Evolutionary conservation across 1,284 basidiomycete genomes (phyloP).

Genomic region (Tranzscheliella williamsii): DNA sequence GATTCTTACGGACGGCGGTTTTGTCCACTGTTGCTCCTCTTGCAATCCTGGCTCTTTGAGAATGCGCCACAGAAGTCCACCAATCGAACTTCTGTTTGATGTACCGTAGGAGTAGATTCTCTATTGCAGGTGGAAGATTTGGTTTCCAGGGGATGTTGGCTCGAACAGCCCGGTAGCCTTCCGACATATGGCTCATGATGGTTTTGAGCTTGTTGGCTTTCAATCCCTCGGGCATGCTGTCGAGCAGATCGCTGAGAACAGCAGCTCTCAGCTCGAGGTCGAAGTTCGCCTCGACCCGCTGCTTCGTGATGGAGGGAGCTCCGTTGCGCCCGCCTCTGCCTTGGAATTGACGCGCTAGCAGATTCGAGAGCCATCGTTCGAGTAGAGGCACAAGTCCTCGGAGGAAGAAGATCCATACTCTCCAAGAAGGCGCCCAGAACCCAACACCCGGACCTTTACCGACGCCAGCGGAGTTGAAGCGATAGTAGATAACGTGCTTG

Average conservation of each 20-base stretch:
- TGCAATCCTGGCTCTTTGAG: slow-evolving; percentile 90
- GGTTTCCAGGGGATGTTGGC: slow-evolving; percentile 98
- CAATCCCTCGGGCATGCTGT: slow-evolving; percentile 95
- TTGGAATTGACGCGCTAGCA: slow-evolving; percentile 97
- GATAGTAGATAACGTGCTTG: slow-evolving; percentile 78
- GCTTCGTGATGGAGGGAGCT: slow-evolving; percentile 86
- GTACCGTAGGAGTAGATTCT: slow-evolving; percentile 98
- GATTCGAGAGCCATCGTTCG: slow-evolving; percentile 95
- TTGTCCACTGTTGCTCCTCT: slow-evolving; percentile 99
- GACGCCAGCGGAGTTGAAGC: slow-evolving; percentile 98
- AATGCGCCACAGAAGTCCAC: slow-evolving; percentile 93
- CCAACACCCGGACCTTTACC: slow-evolving; percentile 99
- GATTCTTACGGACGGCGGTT: slow-evolving; percentile 94
- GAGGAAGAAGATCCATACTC: slow-evolving; percentile 99
- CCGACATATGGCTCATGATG: slow-evolving; percentile 93
- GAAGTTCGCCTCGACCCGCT: slow-evolving; percentile 97
- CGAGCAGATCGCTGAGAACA: slow-evolving; percentile 95
- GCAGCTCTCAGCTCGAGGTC: slow-evolving; percentile 96
- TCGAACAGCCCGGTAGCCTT: slow-evolving; percentile 96
- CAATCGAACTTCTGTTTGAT: slow-evolving; percentile 99
- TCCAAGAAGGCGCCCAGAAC: slow-evolving; percentile 99
- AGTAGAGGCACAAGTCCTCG: slow-evolving; percentile 96
- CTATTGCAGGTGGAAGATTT: slow-evolving; percentile 96
- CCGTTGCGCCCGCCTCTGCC: slow-evolving; percentile 82
- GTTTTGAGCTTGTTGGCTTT: slow-evolving; percentile 99